Conservation (phyloP, 768 basidiomycete genomes). For the Mycena albidolilacea region DNA sequence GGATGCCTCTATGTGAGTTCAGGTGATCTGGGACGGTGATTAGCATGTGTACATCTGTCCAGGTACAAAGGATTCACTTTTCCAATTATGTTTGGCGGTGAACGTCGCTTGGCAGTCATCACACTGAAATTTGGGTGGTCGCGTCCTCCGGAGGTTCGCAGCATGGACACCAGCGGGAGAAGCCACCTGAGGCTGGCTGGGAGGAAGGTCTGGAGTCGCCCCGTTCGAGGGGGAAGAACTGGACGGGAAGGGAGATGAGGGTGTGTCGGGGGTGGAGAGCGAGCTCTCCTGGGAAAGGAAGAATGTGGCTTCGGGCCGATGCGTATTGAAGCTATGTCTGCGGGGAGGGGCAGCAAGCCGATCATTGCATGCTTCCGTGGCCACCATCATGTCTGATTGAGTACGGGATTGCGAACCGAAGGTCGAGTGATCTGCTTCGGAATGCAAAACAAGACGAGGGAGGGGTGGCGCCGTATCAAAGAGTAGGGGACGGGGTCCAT, state of each 20-base stretch:
- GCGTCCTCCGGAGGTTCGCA: slow-evolving; percentile 18
- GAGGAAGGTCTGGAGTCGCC: not conserved
- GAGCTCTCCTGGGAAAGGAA: not conserved
- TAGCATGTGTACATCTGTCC: not conserved
- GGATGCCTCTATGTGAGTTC: slow-evolving; percentile 16
- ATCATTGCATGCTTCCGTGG: not conserved
- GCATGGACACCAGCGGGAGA: slow-evolving; percentile 21
- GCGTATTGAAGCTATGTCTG: slow-evolving; percentile 12
- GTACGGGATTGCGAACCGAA: not conserved
- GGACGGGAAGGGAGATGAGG: not conserved
- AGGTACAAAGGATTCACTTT: not conserved
- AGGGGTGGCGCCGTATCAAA: not conserved
- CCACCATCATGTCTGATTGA: not conserved
- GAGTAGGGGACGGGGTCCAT: not conserved
- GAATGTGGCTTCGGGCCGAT: not conserved
- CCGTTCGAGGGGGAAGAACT: not conserved
- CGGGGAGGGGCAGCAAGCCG: slow-evolving; percentile 2
- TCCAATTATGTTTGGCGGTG: slow-evolving; percentile 20
- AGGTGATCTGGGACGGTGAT: slow-evolving; percentile 13
- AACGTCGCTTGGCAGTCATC: not conserved
- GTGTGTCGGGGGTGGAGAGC: slow-evolving; percentile 13
- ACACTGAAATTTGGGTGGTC: not conserved
- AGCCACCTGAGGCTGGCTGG: not conserved
- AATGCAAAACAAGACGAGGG: not conserved
- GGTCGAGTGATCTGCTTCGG: not conserved